phyloP scores from a whole-genome alignment of 2,329 filamentous ascomycete species.

The Arachnomyces sp. region DNA sequence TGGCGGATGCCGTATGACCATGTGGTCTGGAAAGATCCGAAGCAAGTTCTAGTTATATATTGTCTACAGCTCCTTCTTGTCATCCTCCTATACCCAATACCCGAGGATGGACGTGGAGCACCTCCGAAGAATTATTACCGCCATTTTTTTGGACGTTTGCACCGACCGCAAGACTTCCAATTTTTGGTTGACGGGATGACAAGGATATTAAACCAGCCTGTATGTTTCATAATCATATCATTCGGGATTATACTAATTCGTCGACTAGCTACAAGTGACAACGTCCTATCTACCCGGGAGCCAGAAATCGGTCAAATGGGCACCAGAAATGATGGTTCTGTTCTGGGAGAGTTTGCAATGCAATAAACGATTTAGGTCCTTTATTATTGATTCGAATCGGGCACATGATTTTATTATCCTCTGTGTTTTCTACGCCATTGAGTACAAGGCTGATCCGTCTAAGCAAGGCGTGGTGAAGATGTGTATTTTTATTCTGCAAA shows the following conservation, averaged over 20 bases:
- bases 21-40: slow-evolving; percentile 82
- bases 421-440: slow-evolving; percentile 84
- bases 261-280: slow-evolving; percentile 64
- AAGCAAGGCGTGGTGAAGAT: slow-evolving; percentile 91
- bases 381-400: slow-evolving; percentile 91
- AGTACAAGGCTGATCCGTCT: slow-evolving; percentile 75
- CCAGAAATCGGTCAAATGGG: slow-evolving; percentile 73
- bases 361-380: slow-evolving; percentile 93
- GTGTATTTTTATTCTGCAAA: slow-evolving; percentile 96
- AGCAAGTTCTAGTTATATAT: slow-evolving; percentile 84
- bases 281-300: slow-evolving; percentile 80
- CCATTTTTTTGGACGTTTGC: slow-evolving; percentile 81
- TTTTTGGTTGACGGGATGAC: slow-evolving; percentile 95
- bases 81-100: slow-evolving; percentile 77
- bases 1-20: slow-evolving; percentile 95
- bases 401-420: slow-evolving; percentile 89
- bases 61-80: slow-evolving; percentile 85
- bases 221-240: slow-evolving; percentile 17
- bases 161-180: slow-evolving; percentile 93
- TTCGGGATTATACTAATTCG: slow-evolving; percentile 10
- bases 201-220: slow-evolving; percentile 80
- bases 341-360: slow-evolving; percentile 97
- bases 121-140: slow-evolving; percentile 86
- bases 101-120: slow-evolving; percentile 59
- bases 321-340: slow-evolving; percentile 90